A percentile compares a stretch with the other conserved stretches of the same genome.
Evolutionary conservation across 2,329 filamentous ascomycete genomes (phyloP).

Genomic region (Exophiala oligosperma): DNA sequence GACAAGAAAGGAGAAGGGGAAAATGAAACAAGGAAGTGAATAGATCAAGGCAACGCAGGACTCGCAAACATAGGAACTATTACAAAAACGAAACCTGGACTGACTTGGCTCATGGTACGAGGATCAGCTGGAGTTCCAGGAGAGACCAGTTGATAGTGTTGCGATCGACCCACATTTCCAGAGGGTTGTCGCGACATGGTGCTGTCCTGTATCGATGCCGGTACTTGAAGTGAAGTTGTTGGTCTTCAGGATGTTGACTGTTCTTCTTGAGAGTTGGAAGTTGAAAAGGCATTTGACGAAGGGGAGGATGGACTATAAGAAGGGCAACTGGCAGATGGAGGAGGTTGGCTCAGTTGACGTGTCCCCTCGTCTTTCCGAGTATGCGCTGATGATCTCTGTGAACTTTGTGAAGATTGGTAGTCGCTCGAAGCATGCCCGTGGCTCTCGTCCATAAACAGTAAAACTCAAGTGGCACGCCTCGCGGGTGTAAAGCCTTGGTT

Average conservation of each 20-base stretch:
- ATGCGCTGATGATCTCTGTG: constrained; percentile 9
- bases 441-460: constrained; percentile 19
- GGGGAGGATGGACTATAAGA: constrained; percentile 8
- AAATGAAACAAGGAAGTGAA: constrained; percentile 16
- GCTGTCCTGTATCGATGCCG: constrained; percentile 3
- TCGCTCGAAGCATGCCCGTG: constrained; percentile 5
- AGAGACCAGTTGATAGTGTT: constrained; percentile 29
- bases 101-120: constrained; percentile 30
- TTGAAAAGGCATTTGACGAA: not conserved
- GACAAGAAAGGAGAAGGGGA: constrained; percentile 2
- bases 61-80: constrained; percentile 29
- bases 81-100: constrained; percentile 32
- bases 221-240: constrained; percentile 2
- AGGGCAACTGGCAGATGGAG: constrained; percentile 9
- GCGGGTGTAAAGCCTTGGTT: not conserved
- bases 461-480: constrained; percentile 3
- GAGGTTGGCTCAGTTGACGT: constrained; percentile 3
- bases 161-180: constrained; percentile 9
- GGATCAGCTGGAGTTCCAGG: constrained; percentile 28
- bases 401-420: constrained; percentile 8
- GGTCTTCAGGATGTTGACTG: constrained; percentile 6
- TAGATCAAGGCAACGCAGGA: constrained; percentile 9
- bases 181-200: constrained; percentile 21
- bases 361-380: constrained; percentile 7
- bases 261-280: not conserved